Evolutionary conservation across 768 basidiomycete species (phyloP).

Genomic region (Kwoniella mangroviensis): DNA sequence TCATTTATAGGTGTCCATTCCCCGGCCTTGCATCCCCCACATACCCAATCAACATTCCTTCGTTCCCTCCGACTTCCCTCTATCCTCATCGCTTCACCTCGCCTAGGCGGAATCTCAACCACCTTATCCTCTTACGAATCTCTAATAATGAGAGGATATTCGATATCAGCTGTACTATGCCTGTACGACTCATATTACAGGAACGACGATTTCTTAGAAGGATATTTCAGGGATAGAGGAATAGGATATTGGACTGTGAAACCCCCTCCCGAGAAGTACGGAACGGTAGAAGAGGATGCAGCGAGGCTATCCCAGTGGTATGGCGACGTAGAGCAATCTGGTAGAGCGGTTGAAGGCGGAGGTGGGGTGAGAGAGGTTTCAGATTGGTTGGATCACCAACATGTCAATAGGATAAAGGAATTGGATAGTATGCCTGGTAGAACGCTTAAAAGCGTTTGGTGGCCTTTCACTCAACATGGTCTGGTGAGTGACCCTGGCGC

Average conservation of each 20-base stretch:
- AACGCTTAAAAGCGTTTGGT: conserved; percentile 83
- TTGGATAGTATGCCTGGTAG: conserved; percentile 78
- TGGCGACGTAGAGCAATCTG: conserved; percentile 32
- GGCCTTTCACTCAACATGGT: conserved; percentile 93
- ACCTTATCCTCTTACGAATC: conserved; percentile 94
- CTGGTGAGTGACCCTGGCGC: conserved; percentile 33
- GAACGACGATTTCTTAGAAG: conserved; percentile 78
- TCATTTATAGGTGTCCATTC: conserved; percentile 77
- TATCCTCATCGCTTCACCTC: conserved; percentile 82
- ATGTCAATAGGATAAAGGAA: conserved; percentile 69
- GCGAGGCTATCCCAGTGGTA: conserved; percentile 75
- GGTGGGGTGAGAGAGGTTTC: conserved; percentile 60
- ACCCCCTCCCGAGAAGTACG: conserved; percentile 52
- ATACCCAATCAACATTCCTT: conserved; percentile 80
- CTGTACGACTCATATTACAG: conserved; percentile 85
- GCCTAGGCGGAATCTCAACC: conserved; percentile 89
- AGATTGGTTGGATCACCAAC: conserved; percentile 67
- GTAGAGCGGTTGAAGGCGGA: conserved; percentile 59
- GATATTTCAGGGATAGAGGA: conserved; percentile 77
- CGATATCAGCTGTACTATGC: conserved; percentile 78
- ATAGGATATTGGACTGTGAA: conserved; percentile 56
- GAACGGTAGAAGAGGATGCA: conserved; percentile 61
- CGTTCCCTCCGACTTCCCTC: conserved; percentile 86
- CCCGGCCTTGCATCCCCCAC: conserved; percentile 76
- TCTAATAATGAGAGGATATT: conserved; percentile 84